A percentile compares a stretch with the other conserved stretches of the same genome.
Conservation (phyloP, 2,329 filamentous ascomycete genomes). For the Fonsecaea pedrosoi region DNA sequence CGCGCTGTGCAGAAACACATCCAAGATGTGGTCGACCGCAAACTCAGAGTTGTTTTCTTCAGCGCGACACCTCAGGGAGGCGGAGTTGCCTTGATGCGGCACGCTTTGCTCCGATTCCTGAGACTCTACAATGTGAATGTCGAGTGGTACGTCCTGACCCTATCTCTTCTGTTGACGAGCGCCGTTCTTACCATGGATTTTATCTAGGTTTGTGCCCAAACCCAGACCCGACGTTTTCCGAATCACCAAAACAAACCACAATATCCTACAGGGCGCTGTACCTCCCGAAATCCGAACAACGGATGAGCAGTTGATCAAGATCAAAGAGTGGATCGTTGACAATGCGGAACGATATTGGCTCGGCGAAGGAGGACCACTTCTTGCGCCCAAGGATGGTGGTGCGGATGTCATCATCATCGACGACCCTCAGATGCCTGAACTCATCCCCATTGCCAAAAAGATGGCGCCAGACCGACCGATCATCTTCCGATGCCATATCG, state of each 20-base stretch:
- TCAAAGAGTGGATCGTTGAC: conserved; percentile 73
- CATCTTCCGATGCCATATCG: conserved; percentile 82
- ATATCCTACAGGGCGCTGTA: conserved; percentile 82
- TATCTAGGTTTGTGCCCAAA: conserved; percentile 71
- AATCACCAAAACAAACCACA: conserved; percentile 87
- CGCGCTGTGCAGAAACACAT: conserved; percentile 68
- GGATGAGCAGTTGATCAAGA: conserved; percentile 64
- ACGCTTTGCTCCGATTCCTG: conserved; percentile 76
- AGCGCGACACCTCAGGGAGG: conserved; percentile 82
- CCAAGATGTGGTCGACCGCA: conserved; percentile 66
- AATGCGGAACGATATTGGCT: conserved; percentile 81
- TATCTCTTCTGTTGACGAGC: neutral
- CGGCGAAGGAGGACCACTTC: conserved; percentile 69
- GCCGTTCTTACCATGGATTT: conserved; percentile 5
- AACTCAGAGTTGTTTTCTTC: conserved; percentile 77
- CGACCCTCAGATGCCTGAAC: conserved; percentile 81
- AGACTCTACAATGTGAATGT: conserved; percentile 71
- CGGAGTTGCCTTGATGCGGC: conserved; percentile 81
- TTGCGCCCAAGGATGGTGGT: conserved; percentile 69
- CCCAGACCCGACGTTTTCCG: conserved; percentile 80
- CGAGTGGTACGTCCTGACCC: conserved; percentile 67
- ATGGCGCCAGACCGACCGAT: conserved; percentile 75
- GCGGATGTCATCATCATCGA: conserved; percentile 80
- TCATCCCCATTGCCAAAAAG: conserved; percentile 77
- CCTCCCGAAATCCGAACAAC: conserved; percentile 69